These are phyloP conservation scores for Ophiostoma montium DNA, from an alignment of 2,329 filamentous ascomycete species.

Conservation along the genomic window DNA sequence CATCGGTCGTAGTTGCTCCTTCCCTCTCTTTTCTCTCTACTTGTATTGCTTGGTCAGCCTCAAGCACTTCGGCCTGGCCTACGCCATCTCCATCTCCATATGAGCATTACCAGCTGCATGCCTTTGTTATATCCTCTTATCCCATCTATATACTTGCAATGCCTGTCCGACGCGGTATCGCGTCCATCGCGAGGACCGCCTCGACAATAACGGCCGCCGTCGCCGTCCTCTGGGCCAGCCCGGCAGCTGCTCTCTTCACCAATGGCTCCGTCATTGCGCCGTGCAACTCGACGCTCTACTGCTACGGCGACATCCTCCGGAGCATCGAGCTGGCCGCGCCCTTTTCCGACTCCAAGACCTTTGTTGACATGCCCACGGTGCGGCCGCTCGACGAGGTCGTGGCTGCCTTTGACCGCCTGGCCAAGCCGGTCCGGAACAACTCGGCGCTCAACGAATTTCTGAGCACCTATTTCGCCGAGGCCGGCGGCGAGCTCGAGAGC, in stretches of 20 bases:
- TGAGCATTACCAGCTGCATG: too few relatives aligned
- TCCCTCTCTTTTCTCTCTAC: too few relatives aligned
- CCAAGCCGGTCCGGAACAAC: conserved; percentile 48
- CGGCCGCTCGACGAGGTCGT: conserved; percentile 45
- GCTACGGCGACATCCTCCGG: conserved; percentile 47
- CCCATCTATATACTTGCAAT: neutral
- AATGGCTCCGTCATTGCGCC: conserved; percentile 48
- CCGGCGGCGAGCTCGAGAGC: conserved; percentile 46
- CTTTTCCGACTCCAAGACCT: conserved; percentile 56
- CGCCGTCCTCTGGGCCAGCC: conserved; percentile 8
- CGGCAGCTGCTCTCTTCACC: conserved; percentile 34
- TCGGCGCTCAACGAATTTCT: conserved; percentile 48
- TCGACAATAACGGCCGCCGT: conserved; percentile 16
- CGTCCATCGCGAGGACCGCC: neutral
- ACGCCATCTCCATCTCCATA: too few relatives aligned
- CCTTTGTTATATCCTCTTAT: too few relatives aligned
- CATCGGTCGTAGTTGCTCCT: too few relatives aligned
- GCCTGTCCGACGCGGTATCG: neutral
- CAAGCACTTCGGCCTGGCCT: too few relatives aligned
- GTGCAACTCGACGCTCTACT: conserved; percentile 55
- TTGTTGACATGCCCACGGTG: conserved; percentile 55
- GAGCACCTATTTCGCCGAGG: conserved; percentile 46
- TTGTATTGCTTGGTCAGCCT: too few relatives aligned
- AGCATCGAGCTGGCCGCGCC: conserved; percentile 49
- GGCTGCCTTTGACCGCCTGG: conserved; percentile 43